A percentile compares a stretch with the other conserved stretches of the same genome.
Conservation (phyloP, 2,329 filamentous ascomycete species). For the Exserohilum turcica region DNA sequence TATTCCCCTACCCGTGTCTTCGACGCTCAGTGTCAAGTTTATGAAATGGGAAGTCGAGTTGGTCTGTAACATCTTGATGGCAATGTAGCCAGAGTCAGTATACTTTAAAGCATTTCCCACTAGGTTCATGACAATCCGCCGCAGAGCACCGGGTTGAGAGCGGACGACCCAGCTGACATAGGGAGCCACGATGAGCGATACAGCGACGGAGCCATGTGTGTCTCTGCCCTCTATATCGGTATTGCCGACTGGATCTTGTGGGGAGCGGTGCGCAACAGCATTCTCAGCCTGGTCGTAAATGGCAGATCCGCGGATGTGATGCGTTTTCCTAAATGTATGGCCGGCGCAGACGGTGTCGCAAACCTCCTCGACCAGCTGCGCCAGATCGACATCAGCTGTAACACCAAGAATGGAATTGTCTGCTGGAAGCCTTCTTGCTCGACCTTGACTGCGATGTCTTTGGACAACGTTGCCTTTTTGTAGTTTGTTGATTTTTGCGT, state of each 20-base stretch:
- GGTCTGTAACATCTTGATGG: conserved; percentile 29
- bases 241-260: conserved; percentile 7
- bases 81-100: conserved; percentile 40
- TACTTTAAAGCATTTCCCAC: conserved; percentile 46
- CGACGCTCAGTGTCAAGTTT: conserved; percentile 42
- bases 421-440: conserved; percentile 31
- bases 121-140: conserved; percentile 44
- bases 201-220: conserved; percentile 27
- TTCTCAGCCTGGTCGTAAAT: conserved; percentile 33
- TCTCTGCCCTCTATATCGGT: conserved; percentile 24
- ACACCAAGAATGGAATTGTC: conserved; percentile 40
- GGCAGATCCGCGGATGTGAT: conserved; percentile 26
- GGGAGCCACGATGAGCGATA: conserved; percentile 39
- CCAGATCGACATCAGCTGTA: conserved; percentile 38
- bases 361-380: conserved; percentile 55
- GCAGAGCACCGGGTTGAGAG: conserved; percentile 39
- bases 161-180: conserved; percentile 37
- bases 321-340: conserved; percentile 49
- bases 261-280: conserved; percentile 16
- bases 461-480: conserved; percentile 26
- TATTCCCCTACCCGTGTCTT: conserved; percentile 47
- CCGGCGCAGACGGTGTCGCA: conserved; percentile 61
- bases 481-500: conserved; percentile 46
- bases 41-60: conserved; percentile 19
- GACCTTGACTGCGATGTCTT: conserved; percentile 23